Base-by-base conservation (phyloP, 371 early-diverging fungal species). In the Mortierella sp. region DNA sequence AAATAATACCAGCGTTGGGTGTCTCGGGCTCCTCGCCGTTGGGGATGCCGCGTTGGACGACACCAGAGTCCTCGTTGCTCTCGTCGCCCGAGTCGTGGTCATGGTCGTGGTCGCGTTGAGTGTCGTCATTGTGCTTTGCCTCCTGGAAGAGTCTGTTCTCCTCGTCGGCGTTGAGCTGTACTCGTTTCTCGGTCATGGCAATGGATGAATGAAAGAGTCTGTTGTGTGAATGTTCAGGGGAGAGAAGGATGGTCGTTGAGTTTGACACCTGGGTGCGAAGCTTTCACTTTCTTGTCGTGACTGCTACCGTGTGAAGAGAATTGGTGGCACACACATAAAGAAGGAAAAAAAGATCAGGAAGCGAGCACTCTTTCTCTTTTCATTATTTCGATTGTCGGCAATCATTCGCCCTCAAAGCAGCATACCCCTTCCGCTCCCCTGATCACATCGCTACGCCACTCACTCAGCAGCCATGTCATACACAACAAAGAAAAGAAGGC, bases 21-120 rank as follows among this genome's bases (percentile, higher is more conserved):
- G 67, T 54, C 31, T 80, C 54, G 19, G 78, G 77, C 46, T 80
- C 79, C 37, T 77, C 37, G 70, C 77, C 69, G 82, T 81, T 61
- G 79, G 86, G 86, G n/a, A 86, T 79, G 16, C 86, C 86, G 34
- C 86, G 82, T 9, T 74, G 71, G 34, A 86, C 82, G n/a, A 72
- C 86, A 21, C 82, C 86, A 34, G 55, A 77, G 34, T 85, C 85
- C 1, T 82, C 82, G 21, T 64, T 46, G 57, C 86, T 90, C 8
- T 77, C 77, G 51, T 81, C 78, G 10, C 77, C 75, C 19, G 86
- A 82, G 50, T 82, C 81, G 19, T 78, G 61, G 2, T 75, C 55
- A 3, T 73, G 74, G 37, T 21, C 72, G 8, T 46, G 73, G 21
- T 67, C 69, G 14, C 72, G 55, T 4, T 75, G 77, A 37, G 75